Conservation (phyloP, 2,329 filamentous ascomycete species). For the Talaromyces sp. region DNA sequence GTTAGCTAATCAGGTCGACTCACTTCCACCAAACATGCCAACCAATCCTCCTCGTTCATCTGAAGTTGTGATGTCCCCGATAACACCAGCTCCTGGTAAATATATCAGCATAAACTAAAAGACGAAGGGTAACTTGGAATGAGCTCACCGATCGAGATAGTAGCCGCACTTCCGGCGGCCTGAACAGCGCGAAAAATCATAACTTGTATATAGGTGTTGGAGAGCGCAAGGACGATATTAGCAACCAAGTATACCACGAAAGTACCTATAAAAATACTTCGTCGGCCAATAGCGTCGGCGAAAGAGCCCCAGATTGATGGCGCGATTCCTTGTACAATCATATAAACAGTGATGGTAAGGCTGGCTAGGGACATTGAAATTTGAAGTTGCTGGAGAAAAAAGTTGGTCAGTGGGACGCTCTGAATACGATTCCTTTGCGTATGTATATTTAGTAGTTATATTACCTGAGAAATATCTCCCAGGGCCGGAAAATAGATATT, state of each 20-base stretch:
- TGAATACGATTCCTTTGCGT: not conserved
- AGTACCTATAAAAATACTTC: constrained; percentile 42
- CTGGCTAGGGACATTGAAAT: constrained; percentile 25
- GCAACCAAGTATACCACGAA: constrained; percentile 45
- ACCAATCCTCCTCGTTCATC: constrained; percentile 36
- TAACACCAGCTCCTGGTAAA: constrained; percentile 31
- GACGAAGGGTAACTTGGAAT: no score
- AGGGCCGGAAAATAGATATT: constrained; percentile 46
- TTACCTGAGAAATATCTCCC: constrained; percentile 19
- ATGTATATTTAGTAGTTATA: not conserved
- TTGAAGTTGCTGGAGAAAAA: constrained; percentile 16
- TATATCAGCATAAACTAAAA: no score
- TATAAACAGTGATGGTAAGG: constrained; percentile 41
- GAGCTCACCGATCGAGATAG: constrained; percentile 41
- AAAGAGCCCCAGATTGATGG: constrained; percentile 47
- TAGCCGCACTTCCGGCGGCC: constrained; percentile 45
- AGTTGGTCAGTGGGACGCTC: not conserved
- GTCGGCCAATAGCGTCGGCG: constrained; percentile 44
- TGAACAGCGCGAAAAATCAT: constrained; percentile 46
- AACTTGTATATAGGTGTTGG: constrained; percentile 39
- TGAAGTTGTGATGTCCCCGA: constrained; percentile 35
- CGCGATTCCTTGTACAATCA: constrained; percentile 48
- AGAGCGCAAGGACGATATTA: constrained; percentile 44
- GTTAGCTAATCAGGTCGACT: constrained; percentile 10
- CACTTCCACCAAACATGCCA: constrained; percentile 34